These are phyloP conservation scores for Atkinsonella texensis DNA, from an alignment of 2,329 filamentous ascomycete genomes.

Conservation along the genomic window DNA sequence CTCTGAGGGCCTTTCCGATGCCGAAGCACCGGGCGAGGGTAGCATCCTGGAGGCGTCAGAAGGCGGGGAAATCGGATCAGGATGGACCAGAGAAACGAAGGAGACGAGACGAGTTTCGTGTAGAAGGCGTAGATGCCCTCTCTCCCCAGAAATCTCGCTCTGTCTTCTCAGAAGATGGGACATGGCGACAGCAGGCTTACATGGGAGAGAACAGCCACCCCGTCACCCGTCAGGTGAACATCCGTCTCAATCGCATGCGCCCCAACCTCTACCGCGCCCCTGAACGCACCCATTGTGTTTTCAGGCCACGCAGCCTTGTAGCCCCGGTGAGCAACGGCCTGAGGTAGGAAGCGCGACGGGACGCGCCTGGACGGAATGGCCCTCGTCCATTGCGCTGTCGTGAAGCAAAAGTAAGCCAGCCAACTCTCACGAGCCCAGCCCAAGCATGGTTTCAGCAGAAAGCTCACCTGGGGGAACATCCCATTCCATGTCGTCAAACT, in stretches of 20 bases:
- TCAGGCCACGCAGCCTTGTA: slow-evolving; percentile 71
- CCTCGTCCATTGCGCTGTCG: slow-evolving; percentile 21
- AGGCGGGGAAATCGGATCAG: background rate
- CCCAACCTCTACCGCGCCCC: slow-evolving; percentile 58
- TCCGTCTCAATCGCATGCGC: slow-evolving; percentile 82
- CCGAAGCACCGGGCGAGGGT: slow-evolving; percentile 75
- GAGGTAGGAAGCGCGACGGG: slow-evolving; percentile 36
- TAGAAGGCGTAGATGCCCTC: too few relatives aligned
- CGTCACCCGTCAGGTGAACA: slow-evolving; percentile 69
- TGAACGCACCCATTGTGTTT: slow-evolving; percentile 74
- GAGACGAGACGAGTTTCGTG: background rate
- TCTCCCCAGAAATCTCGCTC: too few relatives aligned
- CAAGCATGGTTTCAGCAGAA: background rate
- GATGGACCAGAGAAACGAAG: slow-evolving; percentile 3
- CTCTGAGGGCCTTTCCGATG: slow-evolving; percentile 54
- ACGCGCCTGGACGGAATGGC: slow-evolving; percentile 18
- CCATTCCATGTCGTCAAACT: background rate
- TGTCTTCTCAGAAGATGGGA: too few relatives aligned
- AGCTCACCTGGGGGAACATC: background rate
- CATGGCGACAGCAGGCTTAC: slow-evolving; percentile 28
- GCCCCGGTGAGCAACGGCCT: slow-evolving; percentile 67
- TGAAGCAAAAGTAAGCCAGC: background rate
- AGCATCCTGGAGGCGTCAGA: slow-evolving; percentile 42
- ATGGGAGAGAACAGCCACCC: slow-evolving; percentile 75
- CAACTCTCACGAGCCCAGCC: background rate